Evolutionary conservation across 1,284 basidiomycete genomes (phyloP), one percentile per base, ranked within the genome.

Genomic region (Malassezia dermatis): DNA sequence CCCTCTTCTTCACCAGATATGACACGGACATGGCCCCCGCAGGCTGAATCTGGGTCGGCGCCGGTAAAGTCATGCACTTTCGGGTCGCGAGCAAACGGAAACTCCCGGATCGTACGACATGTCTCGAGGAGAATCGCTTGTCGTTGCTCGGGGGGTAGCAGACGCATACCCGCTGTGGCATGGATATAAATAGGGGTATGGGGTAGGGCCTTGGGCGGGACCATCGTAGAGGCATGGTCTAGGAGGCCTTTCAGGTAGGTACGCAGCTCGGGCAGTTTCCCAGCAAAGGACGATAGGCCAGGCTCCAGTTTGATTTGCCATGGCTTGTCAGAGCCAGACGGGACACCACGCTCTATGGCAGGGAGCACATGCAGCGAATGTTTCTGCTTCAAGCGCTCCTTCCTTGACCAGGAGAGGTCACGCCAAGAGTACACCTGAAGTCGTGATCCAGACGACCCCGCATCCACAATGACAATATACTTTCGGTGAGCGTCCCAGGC

Each of bases 1-100:
- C 94, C 94, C 72, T 99, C 94, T 75, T 98, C 93, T 76, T 98
- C 91, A 48, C 94, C 94, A 1, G 88, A 87, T 67, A 98, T 98
- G 65, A 98, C 89, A 54, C 88, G 84, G 2, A 98, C 84, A 64
- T 86, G 90, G 49, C 87, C 83, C 13, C 86, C 85, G 75, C 93
- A 57, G 5, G 50, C 49, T 13, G 27, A 46, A 24, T 56, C 44
- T 1, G 49, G 26, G n/a, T 56, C 51, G 23, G 37, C 45, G 8
- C 23, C 42, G 4, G 40, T 35, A 35, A 6, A 48, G 23, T 50
- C 43, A 21, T 35, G 26, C 7, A 37, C 26, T 17, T 19, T 19
- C 10, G 32, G 32, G 6, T 48, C 46, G 8, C 11, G 21, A 15
- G 32, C 21, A 28, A 48, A 52, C 4, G 78, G 79, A 78, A 48